Conservation (phyloP, 331 rosid genomes). For the Stylosanthes scabra region DNA sequence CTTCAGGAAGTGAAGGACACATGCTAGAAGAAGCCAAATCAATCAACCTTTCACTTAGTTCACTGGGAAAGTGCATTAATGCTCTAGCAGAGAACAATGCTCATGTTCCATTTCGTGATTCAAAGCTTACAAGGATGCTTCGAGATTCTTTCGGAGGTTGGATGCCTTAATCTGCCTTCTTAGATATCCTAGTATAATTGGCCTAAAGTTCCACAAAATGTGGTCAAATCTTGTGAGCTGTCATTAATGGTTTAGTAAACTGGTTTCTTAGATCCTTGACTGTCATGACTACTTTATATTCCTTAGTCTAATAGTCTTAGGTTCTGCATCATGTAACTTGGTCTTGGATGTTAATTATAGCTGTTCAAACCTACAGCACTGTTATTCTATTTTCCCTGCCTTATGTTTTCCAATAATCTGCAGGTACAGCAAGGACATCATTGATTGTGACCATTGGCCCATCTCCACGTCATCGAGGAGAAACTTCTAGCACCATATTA, state of each 20-base stretch:
- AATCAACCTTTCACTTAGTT: conserved; percentile 94
- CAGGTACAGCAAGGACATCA: conserved; percentile 99
- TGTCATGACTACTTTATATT: conserved; percentile 14
- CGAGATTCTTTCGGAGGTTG: conserved; percentile 97
- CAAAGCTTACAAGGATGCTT: conserved; percentile 95
- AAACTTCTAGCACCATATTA: conserved; percentile 92
- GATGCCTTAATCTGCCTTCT: conserved; percentile 37
- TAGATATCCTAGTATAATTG: conserved; percentile 15
- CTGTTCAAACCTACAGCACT: neutral
- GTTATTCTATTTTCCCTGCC: conserved; percentile 19
- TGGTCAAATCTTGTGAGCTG: conserved; percentile 21
- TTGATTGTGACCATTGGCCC: conserved; percentile 96
- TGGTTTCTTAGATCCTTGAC: conserved; percentile 32
- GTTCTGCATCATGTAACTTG: conserved; percentile 23
- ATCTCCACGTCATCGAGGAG: conserved; percentile 98
- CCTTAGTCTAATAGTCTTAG: neutral
- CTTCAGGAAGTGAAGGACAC: conserved; percentile 94
- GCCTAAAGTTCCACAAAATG: neutral
- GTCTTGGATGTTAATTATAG: conserved; percentile 26
- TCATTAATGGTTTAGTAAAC: conserved; percentile 28
- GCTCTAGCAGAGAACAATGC: conserved; percentile 93
- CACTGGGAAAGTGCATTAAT: conserved; percentile 95
- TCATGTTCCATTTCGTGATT: conserved; percentile 98
- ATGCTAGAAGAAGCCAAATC: conserved; percentile 97
- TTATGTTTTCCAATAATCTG: conserved; percentile 34